Percentiles rank a stretch among this genome's conserved stretches.
These are phyloP conservation scores for Microthyrium microscopicum DNA, from an alignment of 2,329 filamentous ascomycete species.

Conservation along the genomic window DNA sequence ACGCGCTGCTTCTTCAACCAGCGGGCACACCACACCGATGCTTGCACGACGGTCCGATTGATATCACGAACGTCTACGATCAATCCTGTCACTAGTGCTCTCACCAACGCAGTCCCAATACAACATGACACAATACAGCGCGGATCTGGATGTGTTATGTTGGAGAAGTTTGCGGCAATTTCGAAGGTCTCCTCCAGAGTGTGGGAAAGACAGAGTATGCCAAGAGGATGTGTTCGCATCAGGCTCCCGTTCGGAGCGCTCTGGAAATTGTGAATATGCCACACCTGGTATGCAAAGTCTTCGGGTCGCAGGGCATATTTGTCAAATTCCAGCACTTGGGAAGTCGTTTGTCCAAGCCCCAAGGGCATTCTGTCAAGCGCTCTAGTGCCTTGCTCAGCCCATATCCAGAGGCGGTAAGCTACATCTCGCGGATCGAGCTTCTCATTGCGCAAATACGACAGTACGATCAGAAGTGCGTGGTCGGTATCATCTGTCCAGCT, in stretches of 20 bases:
- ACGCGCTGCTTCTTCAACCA: too few relatives aligned
- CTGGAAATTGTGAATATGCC: constrained; percentile 17
- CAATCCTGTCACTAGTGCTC: constrained; percentile 30
- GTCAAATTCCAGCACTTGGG: constrained; percentile 29
- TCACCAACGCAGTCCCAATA: constrained; percentile 29
- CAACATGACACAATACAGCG: constrained; percentile 34
- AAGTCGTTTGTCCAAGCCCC: constrained; percentile 31
- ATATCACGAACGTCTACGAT: too few relatives aligned
- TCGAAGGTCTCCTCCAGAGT: constrained; percentile 27
- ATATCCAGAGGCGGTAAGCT: constrained; percentile 29
- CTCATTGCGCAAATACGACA: constrained; percentile 31
- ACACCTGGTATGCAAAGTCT: too few relatives aligned
- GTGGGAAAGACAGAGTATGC: constrained; percentile 28
- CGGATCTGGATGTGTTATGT: constrained; percentile 35
- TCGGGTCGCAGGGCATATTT: constrained; percentile 22
- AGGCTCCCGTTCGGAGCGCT: constrained; percentile 35
- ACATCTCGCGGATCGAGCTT: constrained; percentile 25
- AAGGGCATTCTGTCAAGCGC: constrained; percentile 31
- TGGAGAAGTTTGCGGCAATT: constrained; percentile 25
- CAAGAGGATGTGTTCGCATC: constrained; percentile 37
- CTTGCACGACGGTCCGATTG: too few relatives aligned
- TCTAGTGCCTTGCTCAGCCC: constrained; percentile 31
- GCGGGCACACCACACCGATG: too few relatives aligned
- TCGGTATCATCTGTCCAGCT: constrained; percentile 41
- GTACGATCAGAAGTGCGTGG: constrained; percentile 32